phyloP scores from a whole-genome alignment of 2,329 filamentous ascomycete species.

The Penicillium sp. region DNA sequence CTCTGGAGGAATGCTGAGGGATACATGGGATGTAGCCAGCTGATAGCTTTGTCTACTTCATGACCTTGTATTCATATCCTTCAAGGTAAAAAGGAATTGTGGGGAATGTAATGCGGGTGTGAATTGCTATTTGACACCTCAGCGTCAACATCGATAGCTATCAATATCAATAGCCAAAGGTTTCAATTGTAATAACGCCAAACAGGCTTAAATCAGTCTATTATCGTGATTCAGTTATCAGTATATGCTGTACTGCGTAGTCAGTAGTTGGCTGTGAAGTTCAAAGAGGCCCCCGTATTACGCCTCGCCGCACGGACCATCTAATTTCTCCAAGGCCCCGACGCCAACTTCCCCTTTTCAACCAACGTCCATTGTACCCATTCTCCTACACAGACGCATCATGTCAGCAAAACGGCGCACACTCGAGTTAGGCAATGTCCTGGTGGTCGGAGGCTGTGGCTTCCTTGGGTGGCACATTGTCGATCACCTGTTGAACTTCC shows the following conservation, averaged over 20 bases:
- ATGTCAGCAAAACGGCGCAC: conserved; percentile 34
- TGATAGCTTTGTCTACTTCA: not conserved
- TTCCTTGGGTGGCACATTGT: conserved; percentile 82
- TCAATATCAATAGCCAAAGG: not conserved
- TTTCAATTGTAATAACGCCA: not conserved
- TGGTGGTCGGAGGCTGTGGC: conserved; percentile 78
- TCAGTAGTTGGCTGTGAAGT: not conserved
- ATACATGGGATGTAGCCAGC: too few species aligned
- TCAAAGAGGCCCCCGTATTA: not conserved
- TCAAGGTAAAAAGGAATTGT: not conserved
- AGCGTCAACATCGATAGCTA: not conserved
- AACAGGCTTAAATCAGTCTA: not conserved
- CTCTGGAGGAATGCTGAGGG: conserved; percentile 4
- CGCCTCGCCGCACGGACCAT: conserved; percentile 13
- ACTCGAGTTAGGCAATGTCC: conserved; percentile 61
- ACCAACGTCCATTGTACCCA: conserved; percentile 19
- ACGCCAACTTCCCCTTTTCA: not conserved
- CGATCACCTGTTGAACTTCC: conserved; percentile 64
- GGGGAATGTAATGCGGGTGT: conserved; percentile 17
- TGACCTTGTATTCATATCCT: not conserved
- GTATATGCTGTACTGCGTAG: too few species aligned
- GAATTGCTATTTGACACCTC: not conserved
- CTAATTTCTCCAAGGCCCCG: conserved; percentile 13
- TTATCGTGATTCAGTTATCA: too few species aligned
- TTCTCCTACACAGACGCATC: conserved; percentile 4